phyloP scores from a whole-genome alignment of 163 green algal genomes.

The Scenedesmus sp. region DNA sequence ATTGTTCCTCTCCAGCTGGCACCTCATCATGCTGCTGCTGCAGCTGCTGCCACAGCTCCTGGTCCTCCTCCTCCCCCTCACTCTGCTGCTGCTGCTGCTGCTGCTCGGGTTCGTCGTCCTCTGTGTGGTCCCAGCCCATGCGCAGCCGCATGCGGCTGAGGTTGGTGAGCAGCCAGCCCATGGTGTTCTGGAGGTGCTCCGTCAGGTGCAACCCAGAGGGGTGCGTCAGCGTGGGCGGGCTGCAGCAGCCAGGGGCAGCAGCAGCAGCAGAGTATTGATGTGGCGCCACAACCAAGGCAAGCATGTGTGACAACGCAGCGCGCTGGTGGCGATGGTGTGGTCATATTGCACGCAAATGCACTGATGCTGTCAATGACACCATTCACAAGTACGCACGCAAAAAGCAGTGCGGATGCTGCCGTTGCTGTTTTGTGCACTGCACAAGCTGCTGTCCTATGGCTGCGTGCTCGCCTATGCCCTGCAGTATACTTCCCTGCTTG shows the following conservation, averaged over 20 bases:
- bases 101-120: not conserved
- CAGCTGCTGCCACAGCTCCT: not conserved
- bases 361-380: too few species aligned
- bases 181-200: not conserved
- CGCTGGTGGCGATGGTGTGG: too few species aligned
- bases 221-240: not conserved
- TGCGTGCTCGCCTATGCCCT: not conserved
- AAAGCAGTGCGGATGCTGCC: too few species aligned
- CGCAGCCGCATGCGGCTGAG: constrained; percentile 9
- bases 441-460: not conserved
- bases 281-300: too few species aligned
- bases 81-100: not conserved
- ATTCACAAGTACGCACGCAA: too few species aligned
- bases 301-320: too few species aligned
- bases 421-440: too few species aligned
- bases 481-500: not conserved
- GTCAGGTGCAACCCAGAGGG: not conserved
- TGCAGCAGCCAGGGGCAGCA: not conserved
- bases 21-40: not conserved
- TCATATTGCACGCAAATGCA: too few species aligned
- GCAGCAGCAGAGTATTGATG: not conserved
- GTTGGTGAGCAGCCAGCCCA: not conserved
- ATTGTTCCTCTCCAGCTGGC: not conserved
- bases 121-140: constrained; percentile 25
- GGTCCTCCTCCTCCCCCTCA: not conserved